Evolutionary conservation across 305 asterid species (phyloP), one percentile per base, ranked within the genome.

Genomic region (Caryopteris hybrid): DNA sequence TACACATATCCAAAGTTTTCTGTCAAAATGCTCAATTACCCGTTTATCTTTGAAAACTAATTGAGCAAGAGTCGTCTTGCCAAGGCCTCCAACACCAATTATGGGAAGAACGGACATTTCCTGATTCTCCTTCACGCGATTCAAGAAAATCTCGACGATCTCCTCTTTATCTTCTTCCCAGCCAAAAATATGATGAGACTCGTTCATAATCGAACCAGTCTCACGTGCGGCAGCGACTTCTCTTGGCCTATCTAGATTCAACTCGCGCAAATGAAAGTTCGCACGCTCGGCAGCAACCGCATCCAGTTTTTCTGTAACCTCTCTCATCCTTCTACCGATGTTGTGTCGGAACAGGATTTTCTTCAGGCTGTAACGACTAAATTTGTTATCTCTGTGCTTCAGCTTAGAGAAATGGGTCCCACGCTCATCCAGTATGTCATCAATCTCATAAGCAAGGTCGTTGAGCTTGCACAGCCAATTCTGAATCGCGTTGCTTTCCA

Each of bases 11-110:
- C 31, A 25, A 25, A 25, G 31, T 25, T 25, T 25, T 25, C 31
- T 25, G 3, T 71, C 56, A 14, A 71, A 71, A 71, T 63, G 76
- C 1, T 29, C 22, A 13, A 1, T 10, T 4, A 70, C 25, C 0
- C 57, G 60, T 3, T 17, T 11, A 27, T 61, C 69, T 25, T 25
- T 25, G 31, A 25, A 25, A 25, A 25, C 31, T 4, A 25, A 25
- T 25, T 25, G 31, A 25, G 31, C 31, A 11, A 64, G 43, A 10
- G 76, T 72, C 0, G 76, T 64, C 45, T 72, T 72, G 31, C 31
- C 31, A 25, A 25, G 31, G 31, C 31, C 31, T 1, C 31, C 31
- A 25, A 25, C 31, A 1, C 25, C 53, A 2, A 47, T 1, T 17
- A 18, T 53, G 0, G 59, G 59, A 8, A 53, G 13, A 5, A 53